A percentile compares a stretch with the other conserved stretches of the same genome.
Evolutionary conservation across 176 grass and related monocot genomes (phyloP).

Genomic region (Zoysia japonica): DNA sequence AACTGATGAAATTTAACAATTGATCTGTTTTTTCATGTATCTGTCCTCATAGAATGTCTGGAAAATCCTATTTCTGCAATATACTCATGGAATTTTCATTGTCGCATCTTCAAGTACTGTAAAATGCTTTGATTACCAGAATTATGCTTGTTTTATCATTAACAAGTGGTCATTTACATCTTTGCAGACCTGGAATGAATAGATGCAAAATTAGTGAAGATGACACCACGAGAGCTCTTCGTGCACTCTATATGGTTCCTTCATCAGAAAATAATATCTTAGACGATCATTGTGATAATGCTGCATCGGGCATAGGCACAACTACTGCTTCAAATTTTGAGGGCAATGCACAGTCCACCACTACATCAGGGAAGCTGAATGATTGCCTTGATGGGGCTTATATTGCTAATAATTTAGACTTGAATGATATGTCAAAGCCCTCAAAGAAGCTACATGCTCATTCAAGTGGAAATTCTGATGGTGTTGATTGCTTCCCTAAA

Average conservation of each 20-base stretch:
- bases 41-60: conserved; percentile 11
- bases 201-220: conserved; percentile 62
- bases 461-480: conserved; percentile 43
- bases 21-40: neutral
- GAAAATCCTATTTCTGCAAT: neutral
- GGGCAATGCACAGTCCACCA: conserved; percentile 28
- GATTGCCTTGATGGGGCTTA: conserved; percentile 37
- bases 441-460: conserved; percentile 44
- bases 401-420: conserved; percentile 33
- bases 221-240: conserved; percentile 55
- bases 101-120: conserved; percentile 13
- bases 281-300: conserved; percentile 43
- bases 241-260: conserved; percentile 47
- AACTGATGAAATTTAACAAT: neutral
- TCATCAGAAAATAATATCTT: conserved; percentile 43
- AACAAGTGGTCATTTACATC: conserved; percentile 28
- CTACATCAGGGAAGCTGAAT: conserved; percentile 42
- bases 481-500: conserved; percentile 44
- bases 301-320: conserved; percentile 26
- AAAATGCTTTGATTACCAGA: conserved; percentile 18
- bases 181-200: conserved; percentile 69
- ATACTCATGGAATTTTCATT: conserved; percentile 8
- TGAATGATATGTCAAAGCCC: conserved; percentile 34
- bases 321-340: conserved; percentile 29
- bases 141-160: conserved; percentile 29